Conservation (phyloP, 805 yeast genomes). For the Cyberlindnera maclurae region DNA sequence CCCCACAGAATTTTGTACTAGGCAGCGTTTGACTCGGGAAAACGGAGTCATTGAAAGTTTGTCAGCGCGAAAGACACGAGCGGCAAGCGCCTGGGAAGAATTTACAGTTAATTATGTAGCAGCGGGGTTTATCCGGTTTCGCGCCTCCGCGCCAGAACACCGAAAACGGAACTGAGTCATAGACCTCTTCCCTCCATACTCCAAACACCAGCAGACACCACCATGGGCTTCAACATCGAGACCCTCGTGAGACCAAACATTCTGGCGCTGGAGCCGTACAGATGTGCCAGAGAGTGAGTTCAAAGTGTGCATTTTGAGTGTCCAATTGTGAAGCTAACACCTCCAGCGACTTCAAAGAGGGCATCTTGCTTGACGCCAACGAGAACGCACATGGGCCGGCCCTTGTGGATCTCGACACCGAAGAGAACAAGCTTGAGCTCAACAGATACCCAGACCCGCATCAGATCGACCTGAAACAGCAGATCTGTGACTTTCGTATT, state of each 20-base stretch:
- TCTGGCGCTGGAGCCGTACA: constrained; percentile 74
- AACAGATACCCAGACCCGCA: constrained; percentile 98
- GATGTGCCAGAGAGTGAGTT: constrained; percentile 86
- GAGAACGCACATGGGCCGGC: constrained; percentile 94
- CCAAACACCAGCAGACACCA: not conserved
- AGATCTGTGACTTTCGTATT: constrained; percentile 68
- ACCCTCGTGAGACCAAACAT: constrained; percentile 81
- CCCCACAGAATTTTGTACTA: too few species aligned
- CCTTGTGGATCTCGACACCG: constrained; percentile 33
- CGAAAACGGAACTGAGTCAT: too few species aligned
- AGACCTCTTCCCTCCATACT: not conserved
- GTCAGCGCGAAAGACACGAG: too few species aligned
- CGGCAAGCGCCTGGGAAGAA: too few species aligned
- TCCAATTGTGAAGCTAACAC: too few species aligned
- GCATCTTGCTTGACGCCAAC: constrained; percentile 88
- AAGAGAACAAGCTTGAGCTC: constrained; percentile 49
- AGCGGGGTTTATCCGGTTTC: too few species aligned
- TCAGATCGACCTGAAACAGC: constrained; percentile 67
- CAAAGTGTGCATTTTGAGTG: too few species aligned
- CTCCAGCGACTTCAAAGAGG: constrained; percentile 67
- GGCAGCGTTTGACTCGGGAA: too few species aligned
- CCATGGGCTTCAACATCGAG: constrained; percentile 36
- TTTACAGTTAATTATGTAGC: too few species aligned
- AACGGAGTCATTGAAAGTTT: too few species aligned
- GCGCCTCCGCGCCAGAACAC: too few species aligned